Evolutionary conservation across 176 grass and related monocot species (phyloP).

Genomic region (Cocos nucifera): DNA sequence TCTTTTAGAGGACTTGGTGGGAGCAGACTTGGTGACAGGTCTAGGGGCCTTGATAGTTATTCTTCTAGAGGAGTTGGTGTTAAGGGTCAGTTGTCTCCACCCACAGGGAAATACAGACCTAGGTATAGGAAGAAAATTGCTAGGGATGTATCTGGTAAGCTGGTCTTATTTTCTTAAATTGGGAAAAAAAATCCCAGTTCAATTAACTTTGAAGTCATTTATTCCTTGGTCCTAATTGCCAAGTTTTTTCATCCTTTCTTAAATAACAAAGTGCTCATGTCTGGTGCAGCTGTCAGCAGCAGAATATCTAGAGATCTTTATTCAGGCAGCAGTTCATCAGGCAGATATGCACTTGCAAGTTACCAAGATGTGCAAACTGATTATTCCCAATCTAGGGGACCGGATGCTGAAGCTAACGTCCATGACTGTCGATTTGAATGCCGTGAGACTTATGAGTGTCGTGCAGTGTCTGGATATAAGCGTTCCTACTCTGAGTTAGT

Average conservation of each 20-base stretch:
- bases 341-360: slow-evolving; percentile 11
- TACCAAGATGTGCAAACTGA: slow-evolving; percentile 14
- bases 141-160: slow-evolving; percentile 27
- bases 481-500: slow-evolving; percentile 24
- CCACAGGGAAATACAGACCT: slow-evolving; percentile 25
- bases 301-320: slow-evolving; percentile 27
- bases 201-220: neutral
- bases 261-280: no score
- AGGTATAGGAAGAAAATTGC: slow-evolving; percentile 37
- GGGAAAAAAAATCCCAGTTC: slow-evolving; percentile 5
- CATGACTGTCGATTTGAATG: slow-evolving; percentile 9
- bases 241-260: slow-evolving; percentile 3
- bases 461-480: slow-evolving; percentile 26
- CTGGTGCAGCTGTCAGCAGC: slow-evolving; percentile 13
- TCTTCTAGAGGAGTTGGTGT: slow-evolving; percentile 17
- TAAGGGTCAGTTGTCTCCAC: slow-evolving; percentile 25
- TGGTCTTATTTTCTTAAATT: neutral
- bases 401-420: slow-evolving; percentile 6
- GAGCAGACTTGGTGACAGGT: slow-evolving; percentile 9
- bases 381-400: slow-evolving; percentile 1
- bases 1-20: neutral
- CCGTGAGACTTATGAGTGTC: slow-evolving; percentile 24
- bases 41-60: slow-evolving; percentile 13
- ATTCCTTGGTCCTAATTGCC: slow-evolving; percentile 12
- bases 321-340: slow-evolving; percentile 20